Evolutionary conservation across 2,329 filamentous ascomycete species (phyloP).

Genomic region (Ascochyta pisi): DNA sequence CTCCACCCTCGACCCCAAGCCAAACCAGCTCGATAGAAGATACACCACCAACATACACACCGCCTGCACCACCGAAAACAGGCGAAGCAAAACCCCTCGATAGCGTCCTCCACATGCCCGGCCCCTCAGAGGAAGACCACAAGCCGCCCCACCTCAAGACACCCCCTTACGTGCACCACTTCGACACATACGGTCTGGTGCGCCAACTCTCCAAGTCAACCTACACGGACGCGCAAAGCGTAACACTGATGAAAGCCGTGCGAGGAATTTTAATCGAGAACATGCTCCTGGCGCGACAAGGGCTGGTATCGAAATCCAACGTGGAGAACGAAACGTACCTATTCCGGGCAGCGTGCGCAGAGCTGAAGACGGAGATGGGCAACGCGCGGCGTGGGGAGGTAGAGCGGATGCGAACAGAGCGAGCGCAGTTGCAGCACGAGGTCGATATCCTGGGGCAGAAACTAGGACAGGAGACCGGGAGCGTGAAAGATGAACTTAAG

Average conservation of each 20-base stretch:
- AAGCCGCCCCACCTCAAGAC: slow-evolving; percentile 73
- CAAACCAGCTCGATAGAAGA: slow-evolving; percentile 24
- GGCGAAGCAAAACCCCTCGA: slow-evolving; percentile 47
- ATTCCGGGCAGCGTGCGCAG: slow-evolving; percentile 91
- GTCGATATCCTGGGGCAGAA: slow-evolving; percentile 90
- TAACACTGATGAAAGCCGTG: slow-evolving; percentile 91
- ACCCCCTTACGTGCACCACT: slow-evolving; percentile 89
- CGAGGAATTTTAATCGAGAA: slow-evolving; percentile 78
- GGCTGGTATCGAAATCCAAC: slow-evolving; percentile 86
- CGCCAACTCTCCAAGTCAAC: slow-evolving; percentile 75
- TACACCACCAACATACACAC: slow-evolving; percentile 11
- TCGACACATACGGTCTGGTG: slow-evolving; percentile 91
- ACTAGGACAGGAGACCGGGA: slow-evolving; percentile 80
- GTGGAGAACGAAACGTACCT: slow-evolving; percentile 95
- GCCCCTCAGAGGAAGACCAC: slow-evolving; percentile 47
- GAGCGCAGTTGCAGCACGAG: slow-evolving; percentile 89
- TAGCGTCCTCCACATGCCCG: slow-evolving; percentile 52
- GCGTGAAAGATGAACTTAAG: slow-evolving; percentile 87
- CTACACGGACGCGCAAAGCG: slow-evolving; percentile 76
- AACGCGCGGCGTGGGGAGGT: slow-evolving; percentile 78
- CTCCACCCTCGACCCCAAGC: slow-evolving; percentile 25
- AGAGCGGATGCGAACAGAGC: slow-evolving; percentile 81
- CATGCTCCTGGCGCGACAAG: slow-evolving; percentile 78
- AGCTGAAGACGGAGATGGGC: slow-evolving; percentile 85
- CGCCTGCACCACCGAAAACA: slow-evolving; percentile 33